Evolutionary conservation across 352 stramenopile genomes (phyloP).

Genomic region (Phytophthora vignae): DNA sequence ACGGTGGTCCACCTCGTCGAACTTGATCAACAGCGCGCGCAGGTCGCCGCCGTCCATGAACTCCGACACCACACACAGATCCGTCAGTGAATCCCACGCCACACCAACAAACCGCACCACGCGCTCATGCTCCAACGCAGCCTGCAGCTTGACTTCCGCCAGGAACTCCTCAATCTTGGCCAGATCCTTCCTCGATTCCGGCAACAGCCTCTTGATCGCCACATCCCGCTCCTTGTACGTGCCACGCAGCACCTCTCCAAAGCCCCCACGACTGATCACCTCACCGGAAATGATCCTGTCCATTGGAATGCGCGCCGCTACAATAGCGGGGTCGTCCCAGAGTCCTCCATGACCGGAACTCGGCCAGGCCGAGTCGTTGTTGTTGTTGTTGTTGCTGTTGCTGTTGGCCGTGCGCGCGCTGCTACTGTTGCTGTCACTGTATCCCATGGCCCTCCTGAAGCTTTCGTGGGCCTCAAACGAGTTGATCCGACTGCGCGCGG

Average conservation of each 20-base stretch:
- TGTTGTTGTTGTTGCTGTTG: slow-evolving; percentile 25
- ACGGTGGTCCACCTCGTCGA: slow-evolving; percentile 32
- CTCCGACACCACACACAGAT: slow-evolving; percentile 53
- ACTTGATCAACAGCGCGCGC: slow-evolving; percentile 42
- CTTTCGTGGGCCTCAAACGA: slow-evolving; percentile 38
- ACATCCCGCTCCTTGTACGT: slow-evolving; percentile 47
- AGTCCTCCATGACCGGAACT: slow-evolving; percentile 34
- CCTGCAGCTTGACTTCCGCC: slow-evolving; percentile 57
- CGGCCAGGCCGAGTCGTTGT: slow-evolving; percentile 28
- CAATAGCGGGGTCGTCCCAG: slow-evolving; percentile 59
- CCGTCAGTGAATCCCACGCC: slow-evolving; percentile 48
- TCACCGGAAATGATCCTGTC: slow-evolving; percentile 45
- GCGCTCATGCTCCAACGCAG: slow-evolving; percentile 40
- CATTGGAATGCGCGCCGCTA: slow-evolving; percentile 57
- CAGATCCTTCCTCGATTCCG: slow-evolving; percentile 49
- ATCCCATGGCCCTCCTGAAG: slow-evolving; percentile 34
- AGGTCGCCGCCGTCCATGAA: slow-evolving; percentile 59
- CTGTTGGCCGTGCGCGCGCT: slow-evolving; percentile 19
- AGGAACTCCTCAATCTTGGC: slow-evolving; percentile 60
- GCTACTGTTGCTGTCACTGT: slow-evolving; percentile 33
- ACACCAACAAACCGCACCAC: slow-evolving; percentile 52
- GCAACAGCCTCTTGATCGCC: slow-evolving; percentile 60
- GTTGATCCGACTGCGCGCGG: slow-evolving; percentile 32
- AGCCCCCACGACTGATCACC: slow-evolving; percentile 55
- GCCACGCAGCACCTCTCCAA: slow-evolving; percentile 55